Base-by-base conservation (phyloP, 148 eudicot genomes). In the Hydrangea macrophylla region DNA sequence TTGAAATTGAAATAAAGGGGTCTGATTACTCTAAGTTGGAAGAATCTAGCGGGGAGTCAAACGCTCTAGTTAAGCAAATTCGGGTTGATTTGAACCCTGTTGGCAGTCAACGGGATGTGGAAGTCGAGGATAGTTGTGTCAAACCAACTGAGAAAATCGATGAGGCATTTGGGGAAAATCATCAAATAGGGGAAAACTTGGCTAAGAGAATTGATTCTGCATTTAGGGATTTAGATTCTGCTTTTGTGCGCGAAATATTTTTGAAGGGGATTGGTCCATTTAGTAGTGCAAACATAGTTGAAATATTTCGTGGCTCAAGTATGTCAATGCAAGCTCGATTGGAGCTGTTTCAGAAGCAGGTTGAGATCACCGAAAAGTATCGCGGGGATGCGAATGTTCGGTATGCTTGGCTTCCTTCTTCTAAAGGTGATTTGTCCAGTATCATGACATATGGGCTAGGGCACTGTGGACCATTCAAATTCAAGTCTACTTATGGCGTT, bases 341-440 rank as follows among this genome's bases (percentile, higher is more conserved):
- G 33, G 97, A 95, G 72, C 72, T 91, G 70, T 95, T 95, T 53
- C 53, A 75, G 79, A 90, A 89, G 76, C 99, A 95, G 80, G 69
- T 72, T 48, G 93, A 95, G 68, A 81, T 95, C 18, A 89, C 93
- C 3, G 61, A 69, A 58, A 87, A 73, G 55, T 73, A 54, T 53
- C 90, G 96, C 32, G 91, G 96, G 7, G 66, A 79, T 77, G 86
- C 97, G 42, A 91, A 91, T 81, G 82, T 89, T 68, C 71, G 67
- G 37, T 85, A 85, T 81, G 99, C 97, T 50, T 94, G 99, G 99
- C 85, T 94, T 74, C 77, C 96, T 20, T 82, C 88, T 68, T 69
- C 87, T 1, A 88, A 81, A 65, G 85, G 65, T 58, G 75, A 79
- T 17, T 45, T 75, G 11, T 69, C 79, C 20, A 71, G 83, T 58